These are phyloP conservation scores for Ophiosphaerella herpotricha DNA, from an alignment of 2,329 filamentous ascomycete species.

Conservation along the genomic window DNA sequence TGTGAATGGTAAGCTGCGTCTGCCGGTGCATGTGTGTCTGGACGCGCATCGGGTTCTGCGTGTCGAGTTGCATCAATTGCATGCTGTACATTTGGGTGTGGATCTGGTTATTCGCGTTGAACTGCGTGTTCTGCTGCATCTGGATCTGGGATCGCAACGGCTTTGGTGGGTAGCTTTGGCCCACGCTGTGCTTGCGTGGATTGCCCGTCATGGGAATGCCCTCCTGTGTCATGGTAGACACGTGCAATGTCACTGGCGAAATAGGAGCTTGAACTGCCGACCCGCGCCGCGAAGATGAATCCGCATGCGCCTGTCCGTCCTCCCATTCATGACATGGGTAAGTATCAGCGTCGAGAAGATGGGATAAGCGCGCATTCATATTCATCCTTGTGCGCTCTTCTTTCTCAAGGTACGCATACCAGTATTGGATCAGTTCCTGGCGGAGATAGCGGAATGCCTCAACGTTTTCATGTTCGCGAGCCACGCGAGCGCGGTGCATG, in stretches of 20 bases:
- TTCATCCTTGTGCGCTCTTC: slow-evolving; percentile 27
- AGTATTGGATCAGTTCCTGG: slow-evolving; percentile 36
- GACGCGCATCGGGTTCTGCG: no score
- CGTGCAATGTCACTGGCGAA: slow-evolving; percentile 13
- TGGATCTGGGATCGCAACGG: background rate
- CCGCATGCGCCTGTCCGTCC: background rate
- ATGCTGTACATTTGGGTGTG: no score
- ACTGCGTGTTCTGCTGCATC: background rate
- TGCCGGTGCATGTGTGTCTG: no score
- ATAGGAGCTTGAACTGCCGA: background rate
- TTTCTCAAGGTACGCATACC: slow-evolving; percentile 32
- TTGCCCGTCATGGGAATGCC: slow-evolving; percentile 19
- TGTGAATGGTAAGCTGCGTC: no score
- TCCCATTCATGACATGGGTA: slow-evolving; percentile 27
- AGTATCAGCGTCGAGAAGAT: slow-evolving; percentile 30
- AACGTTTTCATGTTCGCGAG: slow-evolving; percentile 39
- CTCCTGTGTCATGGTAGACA: slow-evolving; percentile 12
- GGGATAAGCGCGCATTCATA: slow-evolving; percentile 22
- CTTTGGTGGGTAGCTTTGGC: background rate
- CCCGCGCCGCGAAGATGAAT: no score
- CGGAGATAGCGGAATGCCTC: slow-evolving; percentile 30
- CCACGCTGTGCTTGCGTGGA: background rate
- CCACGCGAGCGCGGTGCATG: slow-evolving; percentile 41
- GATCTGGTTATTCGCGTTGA: no score
- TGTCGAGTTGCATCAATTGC: no score